A percentile compares a stretch with the other conserved stretches of the same genome.
These are phyloP conservation scores for Pyrenochaeta sp. DNA, from an alignment of 2,329 filamentous ascomycete genomes.

Conservation along the genomic window DNA sequence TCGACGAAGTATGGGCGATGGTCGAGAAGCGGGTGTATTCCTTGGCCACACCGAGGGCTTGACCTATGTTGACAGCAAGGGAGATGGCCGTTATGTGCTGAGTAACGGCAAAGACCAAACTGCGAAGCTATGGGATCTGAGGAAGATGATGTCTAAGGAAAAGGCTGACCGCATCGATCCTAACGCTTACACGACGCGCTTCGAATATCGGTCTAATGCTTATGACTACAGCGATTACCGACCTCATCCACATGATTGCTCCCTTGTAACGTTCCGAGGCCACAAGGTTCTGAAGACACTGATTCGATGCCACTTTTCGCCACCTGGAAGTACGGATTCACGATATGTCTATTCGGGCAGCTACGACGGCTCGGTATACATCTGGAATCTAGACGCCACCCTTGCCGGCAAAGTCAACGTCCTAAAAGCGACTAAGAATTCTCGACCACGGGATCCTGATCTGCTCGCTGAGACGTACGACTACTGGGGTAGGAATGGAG, in stretches of 20 bases:
- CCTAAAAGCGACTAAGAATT: constrained; percentile 70
- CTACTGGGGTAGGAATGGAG: constrained; percentile 62
- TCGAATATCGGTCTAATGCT: constrained; percentile 76
- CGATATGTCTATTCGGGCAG: constrained; percentile 94
- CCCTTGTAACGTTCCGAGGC: constrained; percentile 89
- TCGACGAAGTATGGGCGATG: constrained; percentile 72
- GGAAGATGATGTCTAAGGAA: constrained; percentile 83
- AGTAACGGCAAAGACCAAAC: constrained; percentile 96
- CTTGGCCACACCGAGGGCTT: constrained; percentile 71
- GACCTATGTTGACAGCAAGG: constrained; percentile 80
- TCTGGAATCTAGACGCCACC: constrained; percentile 94
- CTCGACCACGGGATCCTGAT: constrained; percentile 64
- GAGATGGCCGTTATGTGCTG: constrained; percentile 86
- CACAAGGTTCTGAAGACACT: constrained; percentile 89
- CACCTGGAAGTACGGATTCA: constrained; percentile 83
- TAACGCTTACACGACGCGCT: constrained; percentile 67
- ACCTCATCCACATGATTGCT: constrained; percentile 85
- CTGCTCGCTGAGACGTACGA: constrained; percentile 65
- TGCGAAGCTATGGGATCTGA: constrained; percentile 95
- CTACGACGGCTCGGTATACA: constrained; percentile 85
- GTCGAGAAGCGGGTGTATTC: constrained; percentile 70
- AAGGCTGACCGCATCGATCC: constrained; percentile 66
- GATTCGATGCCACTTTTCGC: constrained; percentile 95
- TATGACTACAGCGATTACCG: constrained; percentile 73
- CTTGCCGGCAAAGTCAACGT: constrained; percentile 82